Conservation (phyloP, 164 flowering plant genomes). For the Nymphaea colorata region DNA sequence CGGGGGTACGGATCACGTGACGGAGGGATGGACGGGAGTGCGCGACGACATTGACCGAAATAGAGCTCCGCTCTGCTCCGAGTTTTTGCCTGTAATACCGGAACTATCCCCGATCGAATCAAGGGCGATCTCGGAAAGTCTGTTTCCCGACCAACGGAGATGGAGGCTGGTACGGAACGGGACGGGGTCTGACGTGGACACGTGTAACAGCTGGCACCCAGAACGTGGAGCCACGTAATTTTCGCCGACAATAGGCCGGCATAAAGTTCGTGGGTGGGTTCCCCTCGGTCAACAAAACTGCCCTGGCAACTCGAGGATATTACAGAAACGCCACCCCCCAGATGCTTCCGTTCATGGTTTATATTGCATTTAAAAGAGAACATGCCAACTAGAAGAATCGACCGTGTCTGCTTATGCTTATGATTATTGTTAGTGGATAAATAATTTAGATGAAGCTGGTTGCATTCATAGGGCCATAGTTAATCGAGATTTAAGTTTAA, state of each 20-base stretch:
- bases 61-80: neutral
- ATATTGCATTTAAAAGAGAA: too few relatives aligned
- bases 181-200: conserved; percentile 2
- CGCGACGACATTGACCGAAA: neutral
- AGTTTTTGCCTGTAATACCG: too few relatives aligned
- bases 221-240: neutral
- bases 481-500: too few relatives aligned
- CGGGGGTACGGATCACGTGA: neutral
- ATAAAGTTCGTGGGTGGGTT: neutral
- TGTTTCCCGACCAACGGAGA: neutral
- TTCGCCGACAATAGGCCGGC: neutral
- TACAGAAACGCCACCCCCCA: neutral
- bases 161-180: neutral
- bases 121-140: neutral
- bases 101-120: neutral
- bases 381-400: too few relatives aligned
- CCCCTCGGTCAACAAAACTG: too few relatives aligned
- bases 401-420: too few relatives aligned
- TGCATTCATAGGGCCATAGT: too few relatives aligned
- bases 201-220: conserved; percentile 1
- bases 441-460: too few relatives aligned
- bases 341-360: too few relatives aligned
- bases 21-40: neutral
- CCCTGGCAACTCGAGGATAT: too few relatives aligned
- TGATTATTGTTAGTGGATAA: too few relatives aligned